phyloP scores from a whole-genome alignment of 2,329 filamentous ascomycete species.

The Aureobasidium vineae region DNA sequence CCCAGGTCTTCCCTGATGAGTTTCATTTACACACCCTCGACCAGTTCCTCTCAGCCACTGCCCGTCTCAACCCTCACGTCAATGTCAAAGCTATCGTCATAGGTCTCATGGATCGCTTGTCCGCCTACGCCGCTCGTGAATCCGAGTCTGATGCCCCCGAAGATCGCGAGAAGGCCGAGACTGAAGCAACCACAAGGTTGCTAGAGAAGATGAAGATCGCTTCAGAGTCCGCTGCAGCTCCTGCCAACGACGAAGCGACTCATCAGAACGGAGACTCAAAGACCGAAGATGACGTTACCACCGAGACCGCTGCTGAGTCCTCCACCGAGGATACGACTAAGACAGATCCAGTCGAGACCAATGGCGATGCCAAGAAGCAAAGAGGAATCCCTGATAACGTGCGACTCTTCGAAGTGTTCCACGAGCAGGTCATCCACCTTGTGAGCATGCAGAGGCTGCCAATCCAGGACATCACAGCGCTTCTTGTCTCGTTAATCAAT shows the following conservation, averaged over 20 bases:
- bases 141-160: conserved; percentile 67
- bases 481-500: conserved; percentile 91
- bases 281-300: conserved; percentile 33
- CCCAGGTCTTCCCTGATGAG: conserved; percentile 97
- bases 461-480: conserved; percentile 90
- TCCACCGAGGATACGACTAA: conserved; percentile 35
- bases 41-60: conserved; percentile 89
- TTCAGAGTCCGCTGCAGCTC: conserved; percentile 48
- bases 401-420: conserved; percentile 95
- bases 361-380: conserved; percentile 47
- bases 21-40: conserved; percentile 97
- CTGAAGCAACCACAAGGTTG: conserved; percentile 75
- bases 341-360: conserved; percentile 38
- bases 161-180: conserved; percentile 73
- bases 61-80: conserved; percentile 89
- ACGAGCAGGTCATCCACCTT: conserved; percentile 89
- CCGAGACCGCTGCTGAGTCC: conserved; percentile 33
- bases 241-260: conserved; percentile 37
- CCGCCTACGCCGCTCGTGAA: conserved; percentile 90
- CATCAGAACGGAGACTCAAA: conserved; percentile 32
- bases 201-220: conserved; percentile 73
- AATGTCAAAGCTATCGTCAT: conserved; percentile 98
- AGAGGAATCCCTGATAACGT: conserved; percentile 70
- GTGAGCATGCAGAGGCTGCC: conserved; percentile 88
- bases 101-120: conserved; percentile 93